Evolutionary conservation across 2,329 filamentous ascomycete species (phyloP).

Genomic region (Fusarium nurragi): DNA sequence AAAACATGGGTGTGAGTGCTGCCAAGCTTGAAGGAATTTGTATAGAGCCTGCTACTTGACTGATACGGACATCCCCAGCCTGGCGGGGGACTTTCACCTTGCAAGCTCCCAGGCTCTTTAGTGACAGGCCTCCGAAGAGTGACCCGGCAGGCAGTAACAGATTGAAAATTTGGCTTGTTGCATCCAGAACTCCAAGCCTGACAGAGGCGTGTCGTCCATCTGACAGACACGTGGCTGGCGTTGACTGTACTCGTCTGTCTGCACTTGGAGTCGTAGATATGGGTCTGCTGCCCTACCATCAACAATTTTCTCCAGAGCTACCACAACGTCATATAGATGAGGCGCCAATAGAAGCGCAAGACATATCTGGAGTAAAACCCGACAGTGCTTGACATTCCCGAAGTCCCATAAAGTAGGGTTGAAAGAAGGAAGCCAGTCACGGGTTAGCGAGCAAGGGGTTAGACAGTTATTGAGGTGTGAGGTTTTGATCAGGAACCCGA

Average conservation of each 20-base stretch:
- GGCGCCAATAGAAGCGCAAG: conserved; percentile 14
- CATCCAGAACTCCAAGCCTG: conserved; percentile 8
- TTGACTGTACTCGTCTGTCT: conserved; percentile 20
- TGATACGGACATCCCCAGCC: conserved; percentile 29
- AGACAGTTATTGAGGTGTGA: conserved; percentile 12
- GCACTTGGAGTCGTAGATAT: conserved; percentile 16
- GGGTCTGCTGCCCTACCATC: conserved; percentile 15
- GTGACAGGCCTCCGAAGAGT: conserved; percentile 11
- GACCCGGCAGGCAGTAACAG: conserved; percentile 22
- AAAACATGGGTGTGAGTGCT: conserved; percentile 24
- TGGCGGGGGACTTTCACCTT: conserved; percentile 33
- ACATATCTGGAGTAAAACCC: conserved; percentile 15
- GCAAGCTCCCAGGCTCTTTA: conserved; percentile 19
- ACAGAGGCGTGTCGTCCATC: conserved; percentile 12
- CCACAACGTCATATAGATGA: conserved; percentile 6
- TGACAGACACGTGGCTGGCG: conserved; percentile 27
- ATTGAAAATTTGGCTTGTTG: conserved; percentile 17
- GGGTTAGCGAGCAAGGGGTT: conserved; percentile 23
- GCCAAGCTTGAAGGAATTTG: conserved; percentile 32
- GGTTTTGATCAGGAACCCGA: conserved; percentile 43
- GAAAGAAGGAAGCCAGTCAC: conserved; percentile 15
- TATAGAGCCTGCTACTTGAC: conserved; percentile 22
- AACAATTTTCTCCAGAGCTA: background rate
- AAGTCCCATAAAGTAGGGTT: conserved; percentile 32
- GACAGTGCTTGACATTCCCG: conserved; percentile 12